A percentile compares a stretch with the other conserved stretches of the same genome.
These are phyloP conservation scores for Amesomyces nigricolor DNA, from an alignment of 2,329 filamentous ascomycete species.

Conservation along the genomic window DNA sequence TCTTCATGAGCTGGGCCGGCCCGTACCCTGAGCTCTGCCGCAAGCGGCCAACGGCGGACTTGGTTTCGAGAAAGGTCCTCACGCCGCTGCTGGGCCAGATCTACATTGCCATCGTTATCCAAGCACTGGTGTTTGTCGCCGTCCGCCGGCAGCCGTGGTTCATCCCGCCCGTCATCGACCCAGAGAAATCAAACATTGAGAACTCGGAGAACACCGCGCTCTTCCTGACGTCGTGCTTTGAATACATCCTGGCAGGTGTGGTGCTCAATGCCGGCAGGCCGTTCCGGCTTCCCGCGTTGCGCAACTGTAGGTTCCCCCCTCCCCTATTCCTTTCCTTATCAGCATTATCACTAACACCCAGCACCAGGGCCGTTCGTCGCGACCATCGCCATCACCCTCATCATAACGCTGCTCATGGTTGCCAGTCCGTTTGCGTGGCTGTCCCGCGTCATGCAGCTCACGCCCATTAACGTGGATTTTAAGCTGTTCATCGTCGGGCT, in stretches of 20 bases:
- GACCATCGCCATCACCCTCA: slow-evolving; percentile 64
- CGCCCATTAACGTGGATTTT: slow-evolving; percentile 66
- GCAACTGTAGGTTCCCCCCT: slow-evolving; percentile 61
- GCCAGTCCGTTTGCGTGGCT: slow-evolving; percentile 67
- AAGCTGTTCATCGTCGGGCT: slow-evolving; percentile 65
- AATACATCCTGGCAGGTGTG: slow-evolving; percentile 87
- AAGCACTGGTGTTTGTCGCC: slow-evolving; percentile 65
- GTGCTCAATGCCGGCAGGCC: slow-evolving; percentile 88
- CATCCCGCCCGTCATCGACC: slow-evolving; percentile 69
- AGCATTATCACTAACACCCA: slow-evolving; percentile 23
- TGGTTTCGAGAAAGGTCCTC: slow-evolving; percentile 89
- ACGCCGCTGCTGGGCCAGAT: slow-evolving; percentile 88
- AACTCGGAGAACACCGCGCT: slow-evolving; percentile 93
- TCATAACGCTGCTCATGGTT: slow-evolving; percentile 73
- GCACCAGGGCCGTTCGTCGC: slow-evolving; percentile 72
- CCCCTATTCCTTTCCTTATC: not conserved
- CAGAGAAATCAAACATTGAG: slow-evolving; percentile 74
- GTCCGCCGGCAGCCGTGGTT: slow-evolving; percentile 81
- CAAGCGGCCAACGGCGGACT: slow-evolving; percentile 84
- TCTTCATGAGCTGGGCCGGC: slow-evolving; percentile 98
- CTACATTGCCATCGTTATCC: slow-evolving; percentile 68
- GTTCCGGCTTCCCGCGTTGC: slow-evolving; percentile 72
- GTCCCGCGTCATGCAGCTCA: slow-evolving; percentile 75
- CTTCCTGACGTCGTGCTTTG: slow-evolving; percentile 86
- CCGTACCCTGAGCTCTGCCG: slow-evolving; percentile 69